Conservation (phyloP, 768 basidiomycete genomes). For the Candolleomyces aberdarensis region DNA sequence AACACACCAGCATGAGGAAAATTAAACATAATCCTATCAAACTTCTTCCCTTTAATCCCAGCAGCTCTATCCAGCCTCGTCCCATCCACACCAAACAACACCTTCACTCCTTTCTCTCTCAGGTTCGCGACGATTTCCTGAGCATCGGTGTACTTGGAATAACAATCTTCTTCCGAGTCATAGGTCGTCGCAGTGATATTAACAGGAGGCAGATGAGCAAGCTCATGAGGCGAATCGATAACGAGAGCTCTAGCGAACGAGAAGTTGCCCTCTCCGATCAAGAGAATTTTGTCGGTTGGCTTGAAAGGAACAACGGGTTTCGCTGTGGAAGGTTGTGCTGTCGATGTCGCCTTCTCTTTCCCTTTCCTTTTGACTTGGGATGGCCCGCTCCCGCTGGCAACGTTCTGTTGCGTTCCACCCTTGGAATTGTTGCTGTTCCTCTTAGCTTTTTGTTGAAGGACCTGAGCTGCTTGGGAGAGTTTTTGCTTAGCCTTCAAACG, state of each 20-base stretch:
- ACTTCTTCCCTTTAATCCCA: slow-evolving; percentile 55
- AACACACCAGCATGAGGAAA: slow-evolving; percentile 90
- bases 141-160: slow-evolving; percentile 79
- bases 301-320: slow-evolving; percentile 63
- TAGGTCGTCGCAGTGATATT: slow-evolving; percentile 85
- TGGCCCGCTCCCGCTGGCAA: slow-evolving; percentile 9
- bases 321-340: slow-evolving; percentile 5
- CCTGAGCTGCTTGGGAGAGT: slow-evolving; percentile 46
- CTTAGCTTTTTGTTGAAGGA: slow-evolving; percentile 46
- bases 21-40: slow-evolving; percentile 89
- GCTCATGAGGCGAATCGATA: slow-evolving; percentile 28
- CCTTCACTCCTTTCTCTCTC: slow-evolving; percentile 55
- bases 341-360: slow-evolving; percentile 6
- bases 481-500: slow-evolving; percentile 63
- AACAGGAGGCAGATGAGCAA: slow-evolving; percentile 53
- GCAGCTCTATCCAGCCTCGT: slow-evolving; percentile 62
- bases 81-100: slow-evolving; percentile 86
- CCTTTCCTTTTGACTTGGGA: slow-evolving; percentile 17
- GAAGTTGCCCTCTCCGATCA: slow-evolving; percentile 95
- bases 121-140: slow-evolving; percentile 53
- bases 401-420: not conserved
- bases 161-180: slow-evolving; percentile 75
- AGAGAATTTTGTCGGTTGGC: slow-evolving; percentile 62
- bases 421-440: slow-evolving; percentile 14
- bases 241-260: slow-evolving; percentile 83